Evolutionary conservation across 176 grass and related monocot species (phyloP), one percentile per base, ranked within the genome.

Genomic region (Phyllostachys edulis): DNA sequence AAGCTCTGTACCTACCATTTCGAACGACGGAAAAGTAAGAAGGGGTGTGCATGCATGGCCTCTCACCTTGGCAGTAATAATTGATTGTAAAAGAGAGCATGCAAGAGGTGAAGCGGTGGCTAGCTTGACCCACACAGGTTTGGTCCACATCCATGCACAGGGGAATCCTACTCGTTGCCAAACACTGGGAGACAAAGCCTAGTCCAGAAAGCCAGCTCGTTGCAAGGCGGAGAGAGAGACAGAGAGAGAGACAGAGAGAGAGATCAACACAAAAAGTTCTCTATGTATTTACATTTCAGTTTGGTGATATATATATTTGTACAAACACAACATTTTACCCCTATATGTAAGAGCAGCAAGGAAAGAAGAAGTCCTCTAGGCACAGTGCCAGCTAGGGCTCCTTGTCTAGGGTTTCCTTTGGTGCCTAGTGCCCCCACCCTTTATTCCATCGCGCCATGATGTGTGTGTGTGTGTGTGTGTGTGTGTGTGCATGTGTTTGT

Each of bases 91-190:
- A 38, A 38, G 45, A 59, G 47, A 45, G 9, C 9, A 65, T n/a
- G 42, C 46, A 50, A 50, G 84, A 16, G 64, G 66, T 50, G 75
- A 79, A 62, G 40, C 29, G 51, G 39, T 24, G 38, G 21, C 15
- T 42, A 17, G n/a, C 64, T 77, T 78, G 83, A 85, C 74, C 63
- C 75, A 51, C 75, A 63, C 42, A 36, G 41, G 32, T 41, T 74
- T 54, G 86, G 86, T 84, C 74, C 80, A 83, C 45, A 50, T 34
- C 51, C 39, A 40, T 39, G 40, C 71, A 76, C 7, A 59, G 81
- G 57, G 73, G 88, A 86, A 86, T 86, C 88, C 81, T 73, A 61
- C 81, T 88, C 51, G 59, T 32, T 61, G 78, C 85, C 90, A 91
- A 88, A 5, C 77, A 45, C 85, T 85, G 77, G 5, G 6, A 82